A percentile compares a stretch with the other conserved stretches of the same genome.
Evolutionary conservation across 495 filamentous ascomycete species (phyloP).

Genomic region (Cudoniella acicularis): DNA sequence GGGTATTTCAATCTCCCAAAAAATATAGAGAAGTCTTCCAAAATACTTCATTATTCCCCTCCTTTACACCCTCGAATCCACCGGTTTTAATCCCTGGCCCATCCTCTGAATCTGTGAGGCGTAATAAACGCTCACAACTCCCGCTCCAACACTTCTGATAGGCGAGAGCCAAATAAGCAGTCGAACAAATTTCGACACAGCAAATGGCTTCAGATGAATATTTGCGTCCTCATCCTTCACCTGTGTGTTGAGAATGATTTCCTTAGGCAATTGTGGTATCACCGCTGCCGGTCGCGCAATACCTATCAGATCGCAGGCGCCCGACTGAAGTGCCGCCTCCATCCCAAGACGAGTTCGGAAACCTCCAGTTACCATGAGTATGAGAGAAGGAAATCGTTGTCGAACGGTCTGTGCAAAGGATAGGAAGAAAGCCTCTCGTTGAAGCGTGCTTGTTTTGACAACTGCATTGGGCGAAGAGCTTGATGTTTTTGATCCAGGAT

Average conservation of each 20-base stretch:
- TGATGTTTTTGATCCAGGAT: conserved; percentile 9
- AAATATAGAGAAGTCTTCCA: background rate
- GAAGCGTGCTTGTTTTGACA: conserved; percentile 29
- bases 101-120: conserved; percentile 37
- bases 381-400: conserved; percentile 36
- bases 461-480: background rate
- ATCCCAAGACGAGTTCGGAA: conserved; percentile 55
- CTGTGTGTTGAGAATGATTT: conserved; percentile 48
- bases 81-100: conserved; percentile 26
- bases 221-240: background rate
- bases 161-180: conserved; percentile 27
- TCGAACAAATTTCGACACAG: background rate
- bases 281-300: conserved; percentile 51
- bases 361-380: conserved; percentile 45
- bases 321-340: conserved; percentile 44
- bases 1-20: background rate
- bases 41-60: too few relatives aligned
- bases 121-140: conserved; percentile 43
- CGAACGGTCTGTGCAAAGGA: conserved; percentile 49
- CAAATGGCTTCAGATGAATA: background rate
- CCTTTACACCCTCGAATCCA: conserved; percentile 3
- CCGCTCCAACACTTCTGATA: conserved; percentile 38
- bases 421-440: conserved; percentile 61
- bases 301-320: conserved; percentile 57
- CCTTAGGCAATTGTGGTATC: conserved; percentile 44